These are phyloP conservation scores for Aspergillus ruber DNA, from an alignment of 2,329 filamentous ascomycete species.

Conservation along the genomic window DNA sequence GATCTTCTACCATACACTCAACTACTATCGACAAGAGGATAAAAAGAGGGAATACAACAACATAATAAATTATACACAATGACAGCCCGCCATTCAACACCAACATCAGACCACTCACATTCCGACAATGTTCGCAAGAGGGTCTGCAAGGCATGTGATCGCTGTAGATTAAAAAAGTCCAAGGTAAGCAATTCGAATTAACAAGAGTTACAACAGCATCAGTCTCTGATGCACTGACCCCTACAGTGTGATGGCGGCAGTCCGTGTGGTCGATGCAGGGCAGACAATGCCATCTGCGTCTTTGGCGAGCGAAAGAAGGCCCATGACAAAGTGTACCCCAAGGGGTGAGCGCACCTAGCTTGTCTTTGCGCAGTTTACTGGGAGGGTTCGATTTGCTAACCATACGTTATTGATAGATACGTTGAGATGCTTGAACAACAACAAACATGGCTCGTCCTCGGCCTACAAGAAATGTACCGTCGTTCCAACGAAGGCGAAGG, in stretches of 20 bases:
- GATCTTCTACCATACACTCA: neutral
- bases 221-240: constrained; percentile 19
- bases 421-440: constrained; percentile 64
- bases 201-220: constrained; percentile 4
- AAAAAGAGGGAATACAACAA: too few species aligned
- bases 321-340: constrained; percentile 63
- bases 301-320: constrained; percentile 62
- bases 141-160: constrained; percentile 61
- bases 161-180: constrained; percentile 60
- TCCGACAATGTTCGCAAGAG: constrained; percentile 51
- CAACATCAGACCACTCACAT: constrained; percentile 34
- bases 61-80: constrained; percentile 17
- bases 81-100: constrained; percentile 35
- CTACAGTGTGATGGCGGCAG: constrained; percentile 53
- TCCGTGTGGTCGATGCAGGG: constrained; percentile 56
- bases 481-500: constrained; percentile 46
- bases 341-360: constrained; percentile 47
- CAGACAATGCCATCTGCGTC: constrained; percentile 59
- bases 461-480: constrained; percentile 55
- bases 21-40: neutral
- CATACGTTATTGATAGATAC: constrained; percentile 38
- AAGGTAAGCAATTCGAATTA: constrained; percentile 42
- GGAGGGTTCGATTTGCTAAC: neutral
- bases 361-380: neutral
- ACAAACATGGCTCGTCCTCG: constrained; percentile 55